A percentile compares a stretch with the other conserved stretches of the same genome.
Evolutionary conservation across 441 rosid genomes (phyloP).

Genomic region (Gossypium gossypioides): DNA sequence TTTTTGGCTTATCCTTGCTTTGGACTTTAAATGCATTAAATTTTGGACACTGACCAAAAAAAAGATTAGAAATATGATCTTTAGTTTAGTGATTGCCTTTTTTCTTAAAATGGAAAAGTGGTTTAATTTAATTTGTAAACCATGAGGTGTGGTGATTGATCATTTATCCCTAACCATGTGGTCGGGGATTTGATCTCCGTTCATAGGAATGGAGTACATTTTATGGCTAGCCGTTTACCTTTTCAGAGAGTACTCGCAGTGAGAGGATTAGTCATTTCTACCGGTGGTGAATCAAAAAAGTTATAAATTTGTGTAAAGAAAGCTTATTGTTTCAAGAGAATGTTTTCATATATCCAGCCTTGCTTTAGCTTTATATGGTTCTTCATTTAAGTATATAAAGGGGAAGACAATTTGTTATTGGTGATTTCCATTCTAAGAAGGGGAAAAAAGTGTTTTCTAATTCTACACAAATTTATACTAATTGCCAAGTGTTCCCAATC

Average conservation of each 20-base stretch:
- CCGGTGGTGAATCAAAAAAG: not conserved
- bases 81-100: not conserved
- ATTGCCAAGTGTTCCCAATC: not conserved
- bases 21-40: not conserved
- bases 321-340: not conserved
- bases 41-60: not conserved
- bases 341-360: not conserved
- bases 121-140: too few species aligned
- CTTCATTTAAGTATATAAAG: not conserved
- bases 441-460: not conserved
- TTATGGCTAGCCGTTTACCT: too few species aligned
- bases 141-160: too few species aligned
- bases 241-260: too few species aligned
- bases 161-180: too few species aligned
- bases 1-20: not conserved
- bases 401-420: not conserved
- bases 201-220: too few species aligned
- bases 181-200: too few species aligned
- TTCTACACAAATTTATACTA: not conserved
- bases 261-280: too few species aligned
- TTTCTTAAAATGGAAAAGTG: too few species aligned
- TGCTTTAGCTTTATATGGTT: not conserved
- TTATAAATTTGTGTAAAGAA: not conserved
- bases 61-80: not conserved
- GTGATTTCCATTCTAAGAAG: not conserved